These are phyloP conservation scores for Candida gigantensis DNA, from an alignment of 1,139 yeast species.

Conservation along the genomic window DNA sequence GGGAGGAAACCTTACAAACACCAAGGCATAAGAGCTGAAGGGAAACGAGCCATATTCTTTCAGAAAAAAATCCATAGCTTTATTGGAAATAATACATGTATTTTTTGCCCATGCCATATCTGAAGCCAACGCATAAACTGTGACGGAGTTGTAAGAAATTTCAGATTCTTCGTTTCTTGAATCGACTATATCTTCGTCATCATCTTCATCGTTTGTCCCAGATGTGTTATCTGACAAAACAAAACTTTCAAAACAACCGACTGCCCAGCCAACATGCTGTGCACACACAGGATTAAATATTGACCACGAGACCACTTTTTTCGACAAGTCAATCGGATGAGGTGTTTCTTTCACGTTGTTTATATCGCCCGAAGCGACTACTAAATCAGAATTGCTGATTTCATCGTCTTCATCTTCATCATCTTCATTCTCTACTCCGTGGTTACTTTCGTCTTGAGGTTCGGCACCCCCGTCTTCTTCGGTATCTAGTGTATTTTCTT, in stretches of 20 bases:
- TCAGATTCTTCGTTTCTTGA: constrained; percentile 38
- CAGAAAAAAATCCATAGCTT: constrained; percentile 80
- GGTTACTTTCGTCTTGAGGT: constrained; percentile 4
- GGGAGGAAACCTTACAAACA: constrained; percentile 64
- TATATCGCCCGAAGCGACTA: constrained; percentile 78
- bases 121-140: constrained; percentile 59
- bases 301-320: constrained; percentile 78
- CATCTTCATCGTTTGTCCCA: constrained; percentile 36
- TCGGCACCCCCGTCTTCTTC: too few relatives aligned
- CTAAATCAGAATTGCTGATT: constrained; percentile 53
- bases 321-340: constrained; percentile 59
- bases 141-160: constrained; percentile 38
- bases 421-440: constrained; percentile 22
- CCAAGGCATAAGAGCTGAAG: constrained; percentile 75
- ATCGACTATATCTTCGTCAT: constrained; percentile 31
- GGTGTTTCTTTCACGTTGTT: constrained; percentile 50
- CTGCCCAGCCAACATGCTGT: constrained; percentile 95
- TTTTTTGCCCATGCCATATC: constrained; percentile 62
- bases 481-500: too few relatives aligned
- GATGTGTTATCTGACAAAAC: constrained; percentile 44
- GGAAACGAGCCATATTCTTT: constrained; percentile 94
- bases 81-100: constrained; percentile 72
- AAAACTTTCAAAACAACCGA: constrained; percentile 77
- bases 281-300: constrained; percentile 87
- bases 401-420: constrained; percentile 50